Conservation (phyloP, 768 basidiomycete species). For the Amanita fuliginea region DNA sequence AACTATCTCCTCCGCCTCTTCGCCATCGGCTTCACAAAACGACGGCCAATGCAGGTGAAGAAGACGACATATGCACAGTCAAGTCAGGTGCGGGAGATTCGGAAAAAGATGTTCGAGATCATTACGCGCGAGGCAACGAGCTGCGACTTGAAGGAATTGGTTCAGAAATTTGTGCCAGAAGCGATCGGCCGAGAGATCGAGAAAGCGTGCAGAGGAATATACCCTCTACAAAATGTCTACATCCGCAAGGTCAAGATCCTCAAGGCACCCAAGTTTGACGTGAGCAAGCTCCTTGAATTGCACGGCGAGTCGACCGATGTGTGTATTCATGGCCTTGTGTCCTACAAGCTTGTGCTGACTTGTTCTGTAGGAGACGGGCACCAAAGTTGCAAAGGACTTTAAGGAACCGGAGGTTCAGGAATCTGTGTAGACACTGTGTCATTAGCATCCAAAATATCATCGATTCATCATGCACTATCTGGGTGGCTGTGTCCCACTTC, state of each 20-base stretch:
- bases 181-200: slow-evolving; percentile 99
- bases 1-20: slow-evolving; percentile 99
- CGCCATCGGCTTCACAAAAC: slow-evolving; percentile 98
- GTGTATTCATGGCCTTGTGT: slow-evolving; percentile 22
- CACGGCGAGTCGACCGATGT: slow-evolving; percentile 95
- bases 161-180: slow-evolving; percentile 98
- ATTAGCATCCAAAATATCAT: slow-evolving; percentile 14
- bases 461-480: too few relatives aligned
- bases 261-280: slow-evolving; percentile 94
- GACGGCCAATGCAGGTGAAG: slow-evolving; percentile 90
- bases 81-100: slow-evolving; percentile 91
- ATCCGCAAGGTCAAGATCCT: slow-evolving; percentile 99
- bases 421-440: slow-evolving; percentile 61
- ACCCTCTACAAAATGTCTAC: slow-evolving; percentile 98
- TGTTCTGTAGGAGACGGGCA: slow-evolving; percentile 73
- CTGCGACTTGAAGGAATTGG: slow-evolving; percentile 95
- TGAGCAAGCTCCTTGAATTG: slow-evolving; percentile 90
- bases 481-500: not conserved
- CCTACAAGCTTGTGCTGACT: slow-evolving; percentile 6
- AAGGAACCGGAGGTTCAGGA: slow-evolving; percentile 95
- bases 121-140: slow-evolving; percentile 92
- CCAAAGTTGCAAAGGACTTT: slow-evolving; percentile 90
- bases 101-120: slow-evolving; percentile 99
- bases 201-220: slow-evolving; percentile 93
- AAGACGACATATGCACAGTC: slow-evolving; percentile 99